These are phyloP conservation scores for Trichoderma endophyticum DNA, from an alignment of 2,329 filamentous ascomycete genomes.

Conservation along the genomic window DNA sequence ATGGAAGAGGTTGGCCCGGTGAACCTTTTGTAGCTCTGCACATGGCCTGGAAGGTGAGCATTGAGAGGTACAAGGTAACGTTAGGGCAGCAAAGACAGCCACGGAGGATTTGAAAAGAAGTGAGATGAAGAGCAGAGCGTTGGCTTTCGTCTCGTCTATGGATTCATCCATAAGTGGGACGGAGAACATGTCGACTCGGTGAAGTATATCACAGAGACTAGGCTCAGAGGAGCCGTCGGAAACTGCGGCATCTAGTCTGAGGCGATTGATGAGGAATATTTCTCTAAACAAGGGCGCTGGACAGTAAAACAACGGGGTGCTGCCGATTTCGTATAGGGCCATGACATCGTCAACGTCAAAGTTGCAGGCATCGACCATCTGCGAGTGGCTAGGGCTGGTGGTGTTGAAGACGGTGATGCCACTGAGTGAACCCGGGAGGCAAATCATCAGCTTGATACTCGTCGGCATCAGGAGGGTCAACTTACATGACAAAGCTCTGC, in stretches of 20 bases:
- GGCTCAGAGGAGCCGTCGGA: background rate
- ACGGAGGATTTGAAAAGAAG: conserved; percentile 15
- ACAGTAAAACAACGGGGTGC: conserved; percentile 4
- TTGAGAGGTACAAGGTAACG: background rate
- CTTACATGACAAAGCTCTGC: conserved; percentile 17
- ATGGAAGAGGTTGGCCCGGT: conserved; percentile 7
- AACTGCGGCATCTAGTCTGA: background rate
- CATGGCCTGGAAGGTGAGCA: background rate
- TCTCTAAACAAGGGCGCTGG: conserved; percentile 11
- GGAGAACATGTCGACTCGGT: background rate
- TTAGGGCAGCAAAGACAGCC: conserved; percentile 5
- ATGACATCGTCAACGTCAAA: conserved; percentile 13
- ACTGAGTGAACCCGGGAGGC: background rate
- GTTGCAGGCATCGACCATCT: conserved; percentile 13
- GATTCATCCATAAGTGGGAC: background rate
- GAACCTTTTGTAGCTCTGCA: background rate
- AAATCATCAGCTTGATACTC: background rate
- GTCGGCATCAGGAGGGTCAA: no score
- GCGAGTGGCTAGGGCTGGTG: conserved; percentile 6
- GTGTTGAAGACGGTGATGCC: conserved; percentile 16
- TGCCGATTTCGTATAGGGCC: conserved; percentile 5
- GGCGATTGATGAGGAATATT: conserved; percentile 16
- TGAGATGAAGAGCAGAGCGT: background rate
- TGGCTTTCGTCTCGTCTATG: background rate
- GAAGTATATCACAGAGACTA: conserved; percentile 8